Conservation (phyloP, 2,329 filamentous ascomycete genomes). For the Alternaria sp. region DNA sequence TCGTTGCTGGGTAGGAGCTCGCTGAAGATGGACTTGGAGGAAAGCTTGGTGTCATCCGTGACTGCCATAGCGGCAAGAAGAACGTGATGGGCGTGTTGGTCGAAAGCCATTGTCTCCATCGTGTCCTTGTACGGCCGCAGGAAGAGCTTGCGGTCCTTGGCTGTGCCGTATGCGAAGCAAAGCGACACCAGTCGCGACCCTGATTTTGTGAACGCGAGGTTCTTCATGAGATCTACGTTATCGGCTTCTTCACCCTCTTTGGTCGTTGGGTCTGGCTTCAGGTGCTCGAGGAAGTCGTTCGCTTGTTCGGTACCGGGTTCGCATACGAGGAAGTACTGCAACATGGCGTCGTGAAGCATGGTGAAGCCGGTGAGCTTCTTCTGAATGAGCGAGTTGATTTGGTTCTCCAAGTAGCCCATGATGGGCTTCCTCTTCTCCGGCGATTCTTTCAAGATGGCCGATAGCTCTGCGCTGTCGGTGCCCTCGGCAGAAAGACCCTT, state of each 20-base stretch:
- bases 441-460: conserved; percentile 73
- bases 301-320: conserved; percentile 80
- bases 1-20: conserved; percentile 71
- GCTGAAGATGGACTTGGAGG: conserved; percentile 82
- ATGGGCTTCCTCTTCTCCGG: conserved; percentile 88
- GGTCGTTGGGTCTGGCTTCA: conserved; percentile 87
- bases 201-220: conserved; percentile 92
- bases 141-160: conserved; percentile 92
- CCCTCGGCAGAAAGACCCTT: conserved; percentile 64
- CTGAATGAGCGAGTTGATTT: conserved; percentile 92
- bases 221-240: conserved; percentile 78
- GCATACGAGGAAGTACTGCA: conserved; percentile 89
- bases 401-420: conserved; percentile 81
- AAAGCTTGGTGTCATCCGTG: conserved; percentile 91
- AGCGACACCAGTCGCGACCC: conserved; percentile 83
- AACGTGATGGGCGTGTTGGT: conserved; percentile 78
- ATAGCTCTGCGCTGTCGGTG: conserved; percentile 69
- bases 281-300: conserved; percentile 83
- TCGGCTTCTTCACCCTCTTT: conserved; percentile 59
- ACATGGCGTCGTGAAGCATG: conserved; percentile 97
- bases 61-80: conserved; percentile 88
- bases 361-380: conserved; percentile 98
- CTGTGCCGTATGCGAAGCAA: conserved; percentile 80
- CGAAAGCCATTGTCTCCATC: conserved; percentile 82
- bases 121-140: conserved; percentile 90